A percentile compares a stretch with the other conserved stretches of the same genome.
phyloP scores from a whole-genome alignment of 768 basidiomycete genomes.

The Galerina sulciceps region DNA sequence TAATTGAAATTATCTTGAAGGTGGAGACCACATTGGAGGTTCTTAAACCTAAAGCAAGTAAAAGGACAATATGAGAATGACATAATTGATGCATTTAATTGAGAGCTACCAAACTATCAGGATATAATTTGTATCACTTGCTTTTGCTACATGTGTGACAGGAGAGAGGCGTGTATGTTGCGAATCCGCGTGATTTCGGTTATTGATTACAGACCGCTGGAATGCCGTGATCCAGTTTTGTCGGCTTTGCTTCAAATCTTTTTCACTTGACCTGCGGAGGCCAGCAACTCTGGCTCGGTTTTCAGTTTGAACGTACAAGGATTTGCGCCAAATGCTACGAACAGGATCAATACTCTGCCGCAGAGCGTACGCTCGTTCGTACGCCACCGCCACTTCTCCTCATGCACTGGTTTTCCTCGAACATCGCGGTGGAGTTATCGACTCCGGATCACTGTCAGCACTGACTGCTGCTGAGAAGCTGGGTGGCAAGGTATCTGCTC shows the following conservation, averaged over 20 bases:
- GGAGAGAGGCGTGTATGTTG: no score
- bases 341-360: constrained; percentile 27
- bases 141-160: no score
- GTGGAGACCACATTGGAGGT: constrained; percentile 26
- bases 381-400: constrained; percentile 64
- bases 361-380: constrained; percentile 43
- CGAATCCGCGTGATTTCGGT: constrained; percentile 17
- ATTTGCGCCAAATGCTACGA: constrained; percentile 27
- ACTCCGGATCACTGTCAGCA: constrained; percentile 86
- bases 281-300: no score
- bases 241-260: no score
- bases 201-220: not conserved
- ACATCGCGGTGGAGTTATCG: constrained; percentile 80
- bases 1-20: constrained; percentile 4
- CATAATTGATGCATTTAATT: not conserved
- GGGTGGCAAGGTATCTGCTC: constrained; percentile 83
- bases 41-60: constrained; percentile 16
- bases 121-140: no score
- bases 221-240: no score
- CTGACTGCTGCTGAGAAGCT: constrained; percentile 88
- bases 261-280: no score
- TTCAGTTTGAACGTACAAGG: no score
- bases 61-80: not conserved
- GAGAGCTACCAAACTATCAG: not conserved
- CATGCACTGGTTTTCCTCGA: constrained; percentile 91